Conservation (phyloP, 331 rosid genomes). For the Acacia pycnantha region DNA sequence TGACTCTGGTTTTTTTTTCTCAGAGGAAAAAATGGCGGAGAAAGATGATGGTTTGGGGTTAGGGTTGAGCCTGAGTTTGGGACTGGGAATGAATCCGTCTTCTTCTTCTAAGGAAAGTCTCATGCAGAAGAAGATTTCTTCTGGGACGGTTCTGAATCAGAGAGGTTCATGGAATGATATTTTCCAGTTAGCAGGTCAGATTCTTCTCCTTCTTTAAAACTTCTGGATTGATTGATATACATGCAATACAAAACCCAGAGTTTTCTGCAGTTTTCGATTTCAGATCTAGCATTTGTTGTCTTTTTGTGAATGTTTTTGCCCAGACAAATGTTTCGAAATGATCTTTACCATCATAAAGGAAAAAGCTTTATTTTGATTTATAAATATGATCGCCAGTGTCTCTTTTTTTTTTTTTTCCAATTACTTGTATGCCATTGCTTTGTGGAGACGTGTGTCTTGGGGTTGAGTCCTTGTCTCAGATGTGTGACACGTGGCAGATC, state of each 20-base stretch:
- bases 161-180: conserved; percentile 43
- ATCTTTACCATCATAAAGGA: background rate
- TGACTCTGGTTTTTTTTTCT: background rate
- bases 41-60: conserved; percentile 52
- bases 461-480: conserved; percentile 5
- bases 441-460: background rate
- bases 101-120: conserved; percentile 34
- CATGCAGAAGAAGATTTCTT: conserved; percentile 55
- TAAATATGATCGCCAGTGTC: background rate
- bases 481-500: conserved; percentile 37
- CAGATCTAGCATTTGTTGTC: background rate
- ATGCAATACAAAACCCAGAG: background rate
- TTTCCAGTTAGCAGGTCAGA: conserved; percentile 54
- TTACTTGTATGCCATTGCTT: conserved; percentile 10
- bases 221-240: background rate
- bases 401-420: background rate
- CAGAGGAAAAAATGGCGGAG: conserved; percentile 42
- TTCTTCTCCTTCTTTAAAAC: background rate
- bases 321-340: background rate
- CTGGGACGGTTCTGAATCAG: conserved; percentile 38
- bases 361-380: background rate
- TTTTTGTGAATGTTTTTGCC: background rate
- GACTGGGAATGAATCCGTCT: conserved; percentile 40
- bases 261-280: background rate
- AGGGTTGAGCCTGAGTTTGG: conserved; percentile 53